Evolutionary conservation across 2,329 filamentous ascomycete species (phyloP), one percentile per base, ranked within the genome.

Genomic region (Penicillium sp.): DNA sequence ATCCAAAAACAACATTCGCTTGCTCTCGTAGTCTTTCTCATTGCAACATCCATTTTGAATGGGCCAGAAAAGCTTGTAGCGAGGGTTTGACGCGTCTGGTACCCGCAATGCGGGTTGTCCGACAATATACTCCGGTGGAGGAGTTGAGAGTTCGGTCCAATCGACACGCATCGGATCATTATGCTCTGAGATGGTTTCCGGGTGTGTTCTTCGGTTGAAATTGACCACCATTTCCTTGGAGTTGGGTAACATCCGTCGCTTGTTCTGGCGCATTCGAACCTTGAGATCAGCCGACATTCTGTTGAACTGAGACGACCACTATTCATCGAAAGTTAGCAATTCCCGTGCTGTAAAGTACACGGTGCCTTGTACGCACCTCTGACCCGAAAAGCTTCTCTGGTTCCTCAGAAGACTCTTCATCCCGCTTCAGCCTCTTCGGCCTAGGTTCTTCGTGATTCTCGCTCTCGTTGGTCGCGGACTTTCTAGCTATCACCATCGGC

Each of bases 171-270:
- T 73, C 0, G 89, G 85, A 56, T 98, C 92, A 60, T 96, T 98
- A 66, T 96, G 92, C 56, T 92, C 85, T 4, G 85, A 82, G 43
- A 98, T 96, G 32, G 83, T 77, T 51, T 96, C 92, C 5, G 87
- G 82, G 22, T 84, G 80, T 1, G 81, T 85, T 32, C 86, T 78
- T 36, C 85, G 79, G 64, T 98, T 98, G 73, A 85, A 96, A 59
- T 95, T 96, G 48, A 89, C 80, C 1, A 95, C 90, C 41, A 95
- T 73, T 58, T 98, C 92, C 63, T 95, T 94, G 0, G 89, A 95
- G 60, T 96, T 96, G n/a, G 92, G 92, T 33, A 96, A 69, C 11
- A 95, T 89, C 61, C 94, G 85, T 59, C 87, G 82, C 73, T 96
- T 96, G 67, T 95, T 95, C 51, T 80, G 78, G 45, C 90, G 82